Evolutionary conservation across 176 grass and related monocot genomes (phyloP), one percentile per base, ranked within the genome.

Genomic region (Dactylis glomerata): DNA sequence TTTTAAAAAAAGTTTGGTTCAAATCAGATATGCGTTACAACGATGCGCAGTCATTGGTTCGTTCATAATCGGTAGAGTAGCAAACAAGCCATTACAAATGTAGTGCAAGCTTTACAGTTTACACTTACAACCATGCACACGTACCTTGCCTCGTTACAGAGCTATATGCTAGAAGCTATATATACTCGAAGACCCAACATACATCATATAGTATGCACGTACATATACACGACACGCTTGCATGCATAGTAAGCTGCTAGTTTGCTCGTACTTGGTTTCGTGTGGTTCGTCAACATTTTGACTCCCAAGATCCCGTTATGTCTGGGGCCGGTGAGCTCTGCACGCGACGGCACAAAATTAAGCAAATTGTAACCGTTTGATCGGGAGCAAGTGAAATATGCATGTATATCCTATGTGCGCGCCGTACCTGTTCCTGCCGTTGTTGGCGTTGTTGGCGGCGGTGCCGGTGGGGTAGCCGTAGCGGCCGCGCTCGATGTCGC

Each of bases 401-500:
- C 15, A 75, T 34, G 30, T 33, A 11, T 50, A 55, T 38, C 20
- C 5, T 46, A 26, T 40, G 7, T 4, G 27, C 23, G 12, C 20
- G 3, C 46, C 11, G 2, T 63, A 83, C 81, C 81, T 84, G 82
- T 66, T 52, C 28, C 31, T 76, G 82, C n/a, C 22, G 57, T 66
- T 49, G 44, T 15, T 22, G 58, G 17, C 27, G 44, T 19, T 17
- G 82, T 5, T 15, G 81, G 28, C 81, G 10, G 15, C 40, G 0
- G 59, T 63, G 61, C 65, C 49, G 8, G 2, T 37, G 31, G 82
- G 57, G 82, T 76, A 33, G 33, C 61, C 83, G 58, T 86, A 86
- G 44, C 75, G 42, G 33, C 83, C 83, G 9, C 80, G 55, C 40
- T 89, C 90, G 52, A 92, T 92, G 38, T 52, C 28, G 66, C 78